Conservation (phyloP, 2,329 filamentous ascomycete species). For the Phaeosphaeria sp. region DNA sequence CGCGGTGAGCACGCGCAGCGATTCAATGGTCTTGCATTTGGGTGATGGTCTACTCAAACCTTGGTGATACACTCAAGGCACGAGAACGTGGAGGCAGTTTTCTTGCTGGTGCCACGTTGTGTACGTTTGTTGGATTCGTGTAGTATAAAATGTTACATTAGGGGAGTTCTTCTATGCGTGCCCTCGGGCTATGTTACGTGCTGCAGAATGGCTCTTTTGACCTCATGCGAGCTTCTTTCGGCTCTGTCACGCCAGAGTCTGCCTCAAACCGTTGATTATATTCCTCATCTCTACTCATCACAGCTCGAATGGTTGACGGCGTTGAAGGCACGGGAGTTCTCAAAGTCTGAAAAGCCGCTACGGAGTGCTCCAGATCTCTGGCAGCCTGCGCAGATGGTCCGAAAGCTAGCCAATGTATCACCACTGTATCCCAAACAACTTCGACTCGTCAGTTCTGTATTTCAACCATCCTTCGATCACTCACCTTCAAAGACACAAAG, state of each 20-base stretch:
- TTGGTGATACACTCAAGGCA: too few species aligned
- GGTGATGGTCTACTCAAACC: too few species aligned
- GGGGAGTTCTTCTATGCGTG: too few species aligned
- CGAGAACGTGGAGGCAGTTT: neutral
- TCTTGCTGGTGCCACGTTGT: neutral
- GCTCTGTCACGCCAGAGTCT: neutral
- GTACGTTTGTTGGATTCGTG: neutral
- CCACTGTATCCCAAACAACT: conserved; percentile 25
- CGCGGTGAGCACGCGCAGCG: too few species aligned
- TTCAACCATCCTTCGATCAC: conserved; percentile 1
- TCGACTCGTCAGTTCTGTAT: neutral
- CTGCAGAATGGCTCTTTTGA: neutral
- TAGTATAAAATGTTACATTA: neutral
- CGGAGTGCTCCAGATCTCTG: neutral
- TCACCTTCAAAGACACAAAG: conserved; percentile 50
- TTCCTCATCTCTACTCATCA: neutral
- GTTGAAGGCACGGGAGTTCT: neutral
- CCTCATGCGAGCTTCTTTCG: neutral
- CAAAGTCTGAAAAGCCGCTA: neutral
- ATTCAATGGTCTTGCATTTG: too few species aligned
- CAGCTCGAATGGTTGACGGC: neutral
- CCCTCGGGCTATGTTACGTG: neutral
- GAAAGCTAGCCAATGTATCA: conserved; percentile 30
- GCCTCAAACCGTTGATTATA: neutral
- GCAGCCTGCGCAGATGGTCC: conserved; percentile 10